These are phyloP conservation scores for Citrus inodora DNA, from an alignment of 345 rosid species.

Conservation along the genomic window DNA sequence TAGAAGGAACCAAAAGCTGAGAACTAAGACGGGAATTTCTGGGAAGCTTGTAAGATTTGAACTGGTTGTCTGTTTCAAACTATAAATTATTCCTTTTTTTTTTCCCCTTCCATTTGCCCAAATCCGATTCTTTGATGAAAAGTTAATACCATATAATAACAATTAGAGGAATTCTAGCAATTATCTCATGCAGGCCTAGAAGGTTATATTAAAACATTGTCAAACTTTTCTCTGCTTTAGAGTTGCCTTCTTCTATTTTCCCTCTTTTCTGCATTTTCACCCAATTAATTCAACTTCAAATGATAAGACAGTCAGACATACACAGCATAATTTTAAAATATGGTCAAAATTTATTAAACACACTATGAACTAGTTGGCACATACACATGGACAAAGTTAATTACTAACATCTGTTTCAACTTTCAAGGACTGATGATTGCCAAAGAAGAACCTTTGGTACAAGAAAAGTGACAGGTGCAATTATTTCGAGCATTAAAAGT, in stretches of 20 bases:
- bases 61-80: neutral
- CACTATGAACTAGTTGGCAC: neutral
- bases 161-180: neutral
- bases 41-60: neutral
- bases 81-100: neutral
- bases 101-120: neutral
- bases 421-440: neutral
- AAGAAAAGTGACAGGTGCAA: neutral
- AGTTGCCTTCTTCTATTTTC: neutral
- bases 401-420: neutral
- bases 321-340: neutral
- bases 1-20: neutral
- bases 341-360: neutral
- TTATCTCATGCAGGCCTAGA: neutral
- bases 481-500: neutral
- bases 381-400: neutral
- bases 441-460: neutral
- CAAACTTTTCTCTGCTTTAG: neutral
- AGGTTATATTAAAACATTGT: neutral
- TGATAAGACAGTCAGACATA: neutral
- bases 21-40: neutral
- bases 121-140: too few relatives aligned
- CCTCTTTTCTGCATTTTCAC: neutral
- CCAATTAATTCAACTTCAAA: neutral
- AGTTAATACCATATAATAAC: neutral